These are phyloP conservation scores for Claviceps digitariae DNA, from an alignment of 2,329 filamentous ascomycete genomes.

Conservation along the genomic window DNA sequence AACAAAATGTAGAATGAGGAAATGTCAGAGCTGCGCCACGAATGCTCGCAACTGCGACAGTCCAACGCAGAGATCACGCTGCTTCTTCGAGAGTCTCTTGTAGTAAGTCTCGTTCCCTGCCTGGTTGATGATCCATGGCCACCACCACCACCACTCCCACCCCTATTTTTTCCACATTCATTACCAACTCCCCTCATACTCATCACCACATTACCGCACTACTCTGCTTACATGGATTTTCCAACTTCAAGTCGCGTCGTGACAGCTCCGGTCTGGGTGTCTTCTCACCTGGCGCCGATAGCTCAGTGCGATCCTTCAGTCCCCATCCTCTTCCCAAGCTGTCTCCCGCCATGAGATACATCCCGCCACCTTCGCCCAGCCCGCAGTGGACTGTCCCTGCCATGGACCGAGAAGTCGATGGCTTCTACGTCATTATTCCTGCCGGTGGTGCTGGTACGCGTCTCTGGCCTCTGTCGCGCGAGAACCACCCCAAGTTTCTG, in stretches of 20 bases:
- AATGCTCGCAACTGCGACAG: slow-evolving; percentile 12
- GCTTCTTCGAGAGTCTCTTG: slow-evolving; percentile 11
- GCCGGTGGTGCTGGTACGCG: slow-evolving; percentile 16
- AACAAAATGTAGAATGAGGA: slow-evolving; percentile 10
- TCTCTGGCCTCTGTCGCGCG: slow-evolving; percentile 14
- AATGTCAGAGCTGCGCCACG: slow-evolving; percentile 11
- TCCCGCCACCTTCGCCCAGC: slow-evolving; percentile 6
- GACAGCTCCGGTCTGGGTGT: slow-evolving; percentile 4
- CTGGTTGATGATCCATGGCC: neutral
- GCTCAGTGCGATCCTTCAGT: slow-evolving; percentile 7
- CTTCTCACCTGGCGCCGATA: slow-evolving; percentile 4
- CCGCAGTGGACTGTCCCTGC: slow-evolving; percentile 6
- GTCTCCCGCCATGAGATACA: slow-evolving; percentile 7
- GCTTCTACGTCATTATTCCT: slow-evolving; percentile 15
- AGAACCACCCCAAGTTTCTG: slow-evolving; percentile 16
- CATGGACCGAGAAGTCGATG: slow-evolving; percentile 12
- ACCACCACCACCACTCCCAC: neutral
- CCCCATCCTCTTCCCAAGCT: slow-evolving; percentile 6
- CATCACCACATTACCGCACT: neutral
- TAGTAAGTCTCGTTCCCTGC: slow-evolving; percentile 6
- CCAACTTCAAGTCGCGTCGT: neutral
- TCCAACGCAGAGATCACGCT: slow-evolving; percentile 12
- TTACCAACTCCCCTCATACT: neutral
- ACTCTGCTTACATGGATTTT: neutral
- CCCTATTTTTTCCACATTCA: neutral